Evolutionary conservation across 1,284 basidiomycete genomes (phyloP), one percentile per base, ranked within the genome.

Genomic region (Anthracocystis walkeri): DNA sequence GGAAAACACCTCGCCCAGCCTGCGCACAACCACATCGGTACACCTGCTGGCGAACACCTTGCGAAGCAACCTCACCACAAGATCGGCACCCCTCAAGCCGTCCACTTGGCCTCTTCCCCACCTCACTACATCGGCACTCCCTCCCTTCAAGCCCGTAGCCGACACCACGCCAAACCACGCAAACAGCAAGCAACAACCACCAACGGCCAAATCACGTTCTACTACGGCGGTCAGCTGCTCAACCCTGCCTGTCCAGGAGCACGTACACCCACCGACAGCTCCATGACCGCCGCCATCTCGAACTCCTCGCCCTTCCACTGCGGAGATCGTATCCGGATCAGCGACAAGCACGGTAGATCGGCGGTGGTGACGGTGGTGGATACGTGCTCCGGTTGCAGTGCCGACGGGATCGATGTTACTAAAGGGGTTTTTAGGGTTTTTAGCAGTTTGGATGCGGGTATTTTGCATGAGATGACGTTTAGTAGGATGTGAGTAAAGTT

Each of bases 351-450:
- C 2, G 69, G 66, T 2, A 61, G 53, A 10, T 16, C 41, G 0
- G 64, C 51, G 2, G 18, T 48, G 8, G 75, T 77, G 2, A 74
- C 66, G 1, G 64, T 58, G 3, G 59, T 69, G 12, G 75, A 77
- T 41, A 41, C 44, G 5, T 77, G 75, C 41, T 64, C 62, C 0
- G 64, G 51, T 0, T 77, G 75, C 58, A 60, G 46, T 11, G 12
- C 38, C 1, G 40, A 67, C 14, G 66, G 58, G 65, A 56, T 77
- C n/a, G 75, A 77, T 55, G 66, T 71, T 0, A 77, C 75, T 6
- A 74, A 77, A 58, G 75, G 66, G 16, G 75, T 74, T 7, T 77
- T 77, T 44, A 25, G 21, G 16, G 12, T 40, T 3, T 66, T 77
- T 25, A 40, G 14, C 12, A 7, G 14, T 4, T 44, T 77, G 41